Conservation (phyloP, 768 basidiomycete genomes). For the Tricholoma hemisulphureum region DNA sequence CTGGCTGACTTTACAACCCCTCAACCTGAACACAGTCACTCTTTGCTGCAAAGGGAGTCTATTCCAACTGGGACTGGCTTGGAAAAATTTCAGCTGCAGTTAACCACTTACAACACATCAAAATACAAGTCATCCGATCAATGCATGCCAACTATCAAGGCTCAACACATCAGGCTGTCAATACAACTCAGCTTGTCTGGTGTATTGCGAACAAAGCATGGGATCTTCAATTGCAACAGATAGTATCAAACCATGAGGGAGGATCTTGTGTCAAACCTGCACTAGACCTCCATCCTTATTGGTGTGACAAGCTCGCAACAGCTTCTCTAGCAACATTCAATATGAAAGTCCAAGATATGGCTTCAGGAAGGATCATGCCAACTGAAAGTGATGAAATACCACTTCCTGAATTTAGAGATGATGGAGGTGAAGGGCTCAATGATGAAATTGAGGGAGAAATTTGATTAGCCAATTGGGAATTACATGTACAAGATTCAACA, state of each 20-base stretch:
- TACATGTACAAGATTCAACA: neutral
- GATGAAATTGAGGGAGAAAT: neutral
- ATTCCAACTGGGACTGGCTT: constrained; percentile 29
- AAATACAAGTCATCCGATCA: constrained; percentile 24
- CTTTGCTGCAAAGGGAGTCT: constrained; percentile 30
- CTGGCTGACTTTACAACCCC: no score
- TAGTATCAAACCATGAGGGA: neutral
- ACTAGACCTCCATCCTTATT: neutral
- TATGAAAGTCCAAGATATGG: neutral
- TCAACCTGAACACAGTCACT: constrained; percentile 13
- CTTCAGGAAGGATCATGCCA: neutral
- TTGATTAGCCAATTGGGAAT: neutral
- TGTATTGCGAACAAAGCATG: constrained; percentile 20
- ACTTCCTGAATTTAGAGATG: neutral
- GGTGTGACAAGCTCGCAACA: neutral
- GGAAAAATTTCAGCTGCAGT: constrained; percentile 31
- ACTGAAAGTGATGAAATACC: constrained; percentile 9
- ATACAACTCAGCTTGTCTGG: constrained; percentile 19
- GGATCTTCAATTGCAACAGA: neutral
- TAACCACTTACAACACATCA: constrained; percentile 25
- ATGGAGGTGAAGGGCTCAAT: neutral
- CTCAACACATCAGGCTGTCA: constrained; percentile 19
- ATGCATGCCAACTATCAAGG: constrained; percentile 25
- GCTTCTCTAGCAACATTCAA: neutral
- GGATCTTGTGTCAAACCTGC: neutral